Evolutionary conservation across 139 green algal genomes (phyloP).

Genomic region (Helicosporidium sp.): DNA sequence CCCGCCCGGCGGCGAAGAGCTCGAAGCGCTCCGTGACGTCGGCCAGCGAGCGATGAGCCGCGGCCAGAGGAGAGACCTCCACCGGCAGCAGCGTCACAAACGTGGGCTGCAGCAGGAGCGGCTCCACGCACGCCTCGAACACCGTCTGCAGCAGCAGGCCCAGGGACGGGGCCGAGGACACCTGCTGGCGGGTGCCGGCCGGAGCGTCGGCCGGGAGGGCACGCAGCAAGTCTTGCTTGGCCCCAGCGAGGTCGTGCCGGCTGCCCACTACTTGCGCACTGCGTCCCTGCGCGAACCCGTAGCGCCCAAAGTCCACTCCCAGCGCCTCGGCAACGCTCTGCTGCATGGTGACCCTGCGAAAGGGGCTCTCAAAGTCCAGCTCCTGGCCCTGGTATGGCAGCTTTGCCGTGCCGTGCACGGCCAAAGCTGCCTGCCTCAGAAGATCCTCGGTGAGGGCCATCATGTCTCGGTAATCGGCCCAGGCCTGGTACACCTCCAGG

Average conservation of each 20-base stretch:
- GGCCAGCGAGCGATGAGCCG: constrained; percentile 61
- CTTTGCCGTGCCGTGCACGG: not conserved
- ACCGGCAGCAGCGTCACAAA: constrained; percentile 90
- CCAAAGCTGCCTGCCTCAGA: constrained; percentile 23
- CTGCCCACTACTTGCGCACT: no score
- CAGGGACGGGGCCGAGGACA: not conserved
- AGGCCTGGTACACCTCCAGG: constrained; percentile 89
- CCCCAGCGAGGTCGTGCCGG: constrained; percentile 23
- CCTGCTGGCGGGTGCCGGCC: constrained; percentile 3
- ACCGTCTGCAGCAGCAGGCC: constrained; percentile 52
- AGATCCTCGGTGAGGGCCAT: constrained; percentile 85
- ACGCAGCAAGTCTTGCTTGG: constrained; percentile 17
- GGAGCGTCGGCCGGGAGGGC: constrained; percentile 16
- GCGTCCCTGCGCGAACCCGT: no score
- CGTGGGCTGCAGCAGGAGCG: constrained; percentile 71
- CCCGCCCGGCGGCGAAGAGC: constrained; percentile 81
- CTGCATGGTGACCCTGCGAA: constrained; percentile 72
- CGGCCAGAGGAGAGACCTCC: constrained; percentile 85
- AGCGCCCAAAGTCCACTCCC: constrained; percentile 14
- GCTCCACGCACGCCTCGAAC: constrained; percentile 81
- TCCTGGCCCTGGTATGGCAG: constrained; percentile 57
- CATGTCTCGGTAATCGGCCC: constrained; percentile 91
- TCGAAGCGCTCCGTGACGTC: constrained; percentile 89
- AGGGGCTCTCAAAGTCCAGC: constrained; percentile 67
- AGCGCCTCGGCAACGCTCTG: constrained; percentile 60